Percentiles rank a stretch among this genome's conserved stretches.
Evolutionary conservation across 495 filamentous ascomycete genomes (phyloP).

Genomic region (Saxophila tyrrhenica): DNA sequence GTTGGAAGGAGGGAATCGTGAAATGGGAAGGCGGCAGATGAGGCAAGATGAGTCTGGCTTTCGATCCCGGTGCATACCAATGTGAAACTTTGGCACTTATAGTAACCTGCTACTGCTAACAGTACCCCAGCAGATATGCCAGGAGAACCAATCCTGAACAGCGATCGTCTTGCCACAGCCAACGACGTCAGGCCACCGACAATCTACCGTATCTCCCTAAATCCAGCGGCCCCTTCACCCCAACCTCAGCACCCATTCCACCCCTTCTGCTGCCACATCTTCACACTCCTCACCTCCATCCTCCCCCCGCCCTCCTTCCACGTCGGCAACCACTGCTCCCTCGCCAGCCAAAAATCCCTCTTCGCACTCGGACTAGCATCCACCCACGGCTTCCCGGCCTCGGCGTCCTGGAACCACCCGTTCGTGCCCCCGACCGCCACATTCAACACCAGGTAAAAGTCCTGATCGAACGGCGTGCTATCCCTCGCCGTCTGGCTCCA

Average conservation of each 20-base stretch:
- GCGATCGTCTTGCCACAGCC: no score
- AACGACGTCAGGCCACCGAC: no score
- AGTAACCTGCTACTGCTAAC: no score
- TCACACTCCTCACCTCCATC: slow-evolving; percentile 62
- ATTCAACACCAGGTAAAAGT: slow-evolving; percentile 73
- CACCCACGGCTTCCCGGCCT: slow-evolving; percentile 67
- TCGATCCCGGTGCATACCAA: no score
- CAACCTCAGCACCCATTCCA: slow-evolving; percentile 30
- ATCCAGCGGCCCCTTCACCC: no score
- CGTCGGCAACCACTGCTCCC: slow-evolving; percentile 59
- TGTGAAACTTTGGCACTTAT: no score
- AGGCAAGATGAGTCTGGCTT: no score
- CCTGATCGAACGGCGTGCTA: slow-evolving; percentile 67
- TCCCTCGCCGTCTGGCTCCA: slow-evolving; percentile 54
- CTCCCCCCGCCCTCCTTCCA: slow-evolving; percentile 56
- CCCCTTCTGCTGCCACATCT: slow-evolving; percentile 63
- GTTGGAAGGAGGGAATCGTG: no score
- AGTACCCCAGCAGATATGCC: no score
- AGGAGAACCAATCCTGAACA: no score
- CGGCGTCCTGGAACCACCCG: slow-evolving; percentile 69
- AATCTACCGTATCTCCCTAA: no score
- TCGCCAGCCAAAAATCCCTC: slow-evolving; percentile 62
- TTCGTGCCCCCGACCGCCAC: slow-evolving; percentile 75
- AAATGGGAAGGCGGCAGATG: no score
- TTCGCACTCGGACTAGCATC: slow-evolving; percentile 51